Percentiles rank a stretch among this genome's conserved stretches.
phyloP scores from a whole-genome alignment of 768 basidiomycete species.

The Dictyophora rubrovolvata region DNA sequence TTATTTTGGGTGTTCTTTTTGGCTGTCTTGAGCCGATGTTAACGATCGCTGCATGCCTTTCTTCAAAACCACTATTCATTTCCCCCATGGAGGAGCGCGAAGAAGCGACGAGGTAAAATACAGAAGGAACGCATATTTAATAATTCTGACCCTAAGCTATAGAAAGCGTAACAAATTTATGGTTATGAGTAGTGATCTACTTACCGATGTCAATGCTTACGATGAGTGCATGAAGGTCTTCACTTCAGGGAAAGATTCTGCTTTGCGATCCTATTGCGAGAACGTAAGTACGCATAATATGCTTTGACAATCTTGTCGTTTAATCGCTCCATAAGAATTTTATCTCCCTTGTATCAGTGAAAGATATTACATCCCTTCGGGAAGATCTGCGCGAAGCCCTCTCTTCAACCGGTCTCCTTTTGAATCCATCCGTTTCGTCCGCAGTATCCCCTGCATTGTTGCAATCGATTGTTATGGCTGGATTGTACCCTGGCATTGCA shows the following conservation, averaged over 20 bases:
- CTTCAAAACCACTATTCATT: constrained; percentile 79
- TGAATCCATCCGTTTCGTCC: constrained; percentile 37
- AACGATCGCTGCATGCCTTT: constrained; percentile 73
- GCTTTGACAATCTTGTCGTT: neutral
- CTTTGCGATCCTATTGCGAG: constrained; percentile 57
- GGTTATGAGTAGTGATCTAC: constrained; percentile 67
- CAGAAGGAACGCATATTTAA: neutral
- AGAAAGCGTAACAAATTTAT: constrained; percentile 69
- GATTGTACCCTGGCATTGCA: constrained; percentile 78
- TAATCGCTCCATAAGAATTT: constrained; percentile 49
- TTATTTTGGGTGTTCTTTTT: constrained; percentile 77
- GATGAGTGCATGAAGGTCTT: constrained; percentile 43
- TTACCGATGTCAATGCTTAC: constrained; percentile 75
- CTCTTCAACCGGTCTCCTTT: constrained; percentile 54
- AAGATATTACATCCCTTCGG: constrained; percentile 70
- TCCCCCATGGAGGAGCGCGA: constrained; percentile 78
- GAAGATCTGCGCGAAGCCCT: constrained; percentile 69
- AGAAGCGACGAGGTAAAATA: constrained; percentile 55
- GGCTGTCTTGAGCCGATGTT: constrained; percentile 72
- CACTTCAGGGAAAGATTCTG: constrained; percentile 38
- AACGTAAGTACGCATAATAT: constrained; percentile 29
- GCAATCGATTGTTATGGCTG: constrained; percentile 78
- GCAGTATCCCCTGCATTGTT: constrained; percentile 57
- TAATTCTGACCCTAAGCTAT: neutral
- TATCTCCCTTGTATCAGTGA: constrained; percentile 61